Conservation (phyloP, 1,284 basidiomycete species). For the Porodaedalea pini region DNA sequence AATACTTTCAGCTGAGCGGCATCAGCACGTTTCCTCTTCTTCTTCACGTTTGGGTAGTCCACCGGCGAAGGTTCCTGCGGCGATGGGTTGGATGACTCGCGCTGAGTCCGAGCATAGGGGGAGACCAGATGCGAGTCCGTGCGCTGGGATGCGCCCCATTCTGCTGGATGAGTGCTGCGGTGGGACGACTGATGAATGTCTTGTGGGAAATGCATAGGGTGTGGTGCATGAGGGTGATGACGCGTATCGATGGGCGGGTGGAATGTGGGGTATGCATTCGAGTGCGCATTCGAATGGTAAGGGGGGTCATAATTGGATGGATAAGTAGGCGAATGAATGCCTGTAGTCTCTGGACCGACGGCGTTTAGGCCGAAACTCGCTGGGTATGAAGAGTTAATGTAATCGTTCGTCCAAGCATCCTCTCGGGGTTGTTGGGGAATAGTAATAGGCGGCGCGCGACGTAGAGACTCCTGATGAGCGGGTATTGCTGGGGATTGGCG, state of each 20-base stretch:
- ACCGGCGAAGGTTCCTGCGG: slow-evolving; percentile 36
- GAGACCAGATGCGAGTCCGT: slow-evolving; percentile 19
- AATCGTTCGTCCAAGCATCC: slow-evolving; percentile 13
- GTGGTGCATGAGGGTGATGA: slow-evolving; percentile 14
- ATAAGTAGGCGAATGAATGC: slow-evolving; percentile 17
- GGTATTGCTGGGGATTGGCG: slow-evolving; percentile 46
- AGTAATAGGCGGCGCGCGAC: slow-evolving; percentile 47
- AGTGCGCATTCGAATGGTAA: slow-evolving; percentile 12
- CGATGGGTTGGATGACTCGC: slow-evolving; percentile 15
- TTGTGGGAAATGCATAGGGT: slow-evolving; percentile 10
- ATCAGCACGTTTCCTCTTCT: slow-evolving; percentile 81
- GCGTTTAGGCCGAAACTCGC: slow-evolving; percentile 26
- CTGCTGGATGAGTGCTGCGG: slow-evolving; percentile 7
- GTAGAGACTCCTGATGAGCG: slow-evolving; percentile 39
- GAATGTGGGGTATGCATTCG: slow-evolving; percentile 12
- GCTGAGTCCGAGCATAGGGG: slow-evolving; percentile 19
- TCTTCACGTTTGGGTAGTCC: slow-evolving; percentile 70
- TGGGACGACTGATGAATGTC: slow-evolving; percentile 17
- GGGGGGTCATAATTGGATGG: slow-evolving; percentile 12
- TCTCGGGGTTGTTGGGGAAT: slow-evolving; percentile 27
- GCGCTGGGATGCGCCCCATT: slow-evolving; percentile 14
- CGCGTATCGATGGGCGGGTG: slow-evolving; percentile 16
- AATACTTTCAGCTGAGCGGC: slow-evolving; percentile 72
- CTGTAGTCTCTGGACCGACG: slow-evolving; percentile 27
- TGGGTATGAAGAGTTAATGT: slow-evolving; percentile 21